These are phyloP conservation scores for Boletus subcaerulescens DNA, from an alignment of 768 basidiomycete genomes.

Conservation along the genomic window DNA sequence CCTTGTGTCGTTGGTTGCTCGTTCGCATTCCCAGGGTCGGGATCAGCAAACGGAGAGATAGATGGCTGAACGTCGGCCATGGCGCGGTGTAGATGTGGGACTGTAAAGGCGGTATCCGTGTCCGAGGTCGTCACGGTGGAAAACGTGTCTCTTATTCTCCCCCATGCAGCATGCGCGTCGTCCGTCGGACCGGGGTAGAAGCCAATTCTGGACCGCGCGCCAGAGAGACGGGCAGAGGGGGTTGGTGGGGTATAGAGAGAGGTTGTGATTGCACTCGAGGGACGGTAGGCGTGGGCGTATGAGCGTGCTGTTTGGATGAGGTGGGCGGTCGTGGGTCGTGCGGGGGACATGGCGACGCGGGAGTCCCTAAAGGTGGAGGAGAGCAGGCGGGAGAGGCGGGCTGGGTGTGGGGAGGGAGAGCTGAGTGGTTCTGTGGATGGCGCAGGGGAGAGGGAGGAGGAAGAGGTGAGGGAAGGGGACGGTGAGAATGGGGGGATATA, in stretches of 20 bases:
- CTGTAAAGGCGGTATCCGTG: slow-evolving; percentile 6
- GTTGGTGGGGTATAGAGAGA: slow-evolving; percentile 17
- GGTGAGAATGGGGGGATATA: slow-evolving; percentile 22
- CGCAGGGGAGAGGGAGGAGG: slow-evolving; percentile 12
- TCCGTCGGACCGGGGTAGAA: slow-evolving; percentile 5
- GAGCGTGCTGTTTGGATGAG: slow-evolving; percentile 18
- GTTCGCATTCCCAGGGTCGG: background rate
- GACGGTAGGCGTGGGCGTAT: slow-evolving; percentile 14
- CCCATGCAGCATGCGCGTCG: background rate
- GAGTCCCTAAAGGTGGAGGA: slow-evolving; percentile 19
- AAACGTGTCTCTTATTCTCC: slow-evolving; percentile 14
- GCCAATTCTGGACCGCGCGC: slow-evolving; percentile 13
- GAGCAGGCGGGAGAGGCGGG: slow-evolving; percentile 21
- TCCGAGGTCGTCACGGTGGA: slow-evolving; percentile 24
- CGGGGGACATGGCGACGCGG: slow-evolving; percentile 1
- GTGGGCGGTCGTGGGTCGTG: slow-evolving; percentile 15
- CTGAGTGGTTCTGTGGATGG: slow-evolving; percentile 14
- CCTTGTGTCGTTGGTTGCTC: background rate
- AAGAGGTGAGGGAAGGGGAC: slow-evolving; percentile 10
- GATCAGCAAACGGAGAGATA: background rate
- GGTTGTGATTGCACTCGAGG: slow-evolving; percentile 4
- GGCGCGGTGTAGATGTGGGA: slow-evolving; percentile 4
- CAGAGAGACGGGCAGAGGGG: slow-evolving; percentile 1
- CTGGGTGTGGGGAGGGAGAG: background rate
- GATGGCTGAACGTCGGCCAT: background rate